These are phyloP conservation scores for Hebeloma cylindrosporum DNA, from an alignment of 768 basidiomycete species.

Conservation along the genomic window DNA sequence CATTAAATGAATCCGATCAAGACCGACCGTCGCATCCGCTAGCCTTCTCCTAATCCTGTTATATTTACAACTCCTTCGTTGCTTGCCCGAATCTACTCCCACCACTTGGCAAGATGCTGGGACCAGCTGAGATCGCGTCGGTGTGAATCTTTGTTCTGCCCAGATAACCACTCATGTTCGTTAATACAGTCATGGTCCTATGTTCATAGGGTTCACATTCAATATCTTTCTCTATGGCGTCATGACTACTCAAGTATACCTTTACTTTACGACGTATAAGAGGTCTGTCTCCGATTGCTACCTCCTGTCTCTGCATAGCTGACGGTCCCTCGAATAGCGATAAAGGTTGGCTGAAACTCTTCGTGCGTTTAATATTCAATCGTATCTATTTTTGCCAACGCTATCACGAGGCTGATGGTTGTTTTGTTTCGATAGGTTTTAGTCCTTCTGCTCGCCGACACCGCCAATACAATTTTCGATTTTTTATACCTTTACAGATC, in stretches of 20 bases:
- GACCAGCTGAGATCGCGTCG: conserved; percentile 37
- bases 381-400: too few relatives aligned
- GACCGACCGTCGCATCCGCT: background rate
- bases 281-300: conserved; percentile 26
- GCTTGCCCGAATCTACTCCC: background rate
- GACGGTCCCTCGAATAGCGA: conserved; percentile 37
- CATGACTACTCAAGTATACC: conserved; percentile 47
- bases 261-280: conserved; percentile 43
- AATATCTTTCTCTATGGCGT: conserved; percentile 50
- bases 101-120: conserved; percentile 13
- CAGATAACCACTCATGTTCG: conserved; percentile 1
- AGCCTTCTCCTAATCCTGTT: background rate
- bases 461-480: conserved; percentile 45
- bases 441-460: conserved; percentile 48
- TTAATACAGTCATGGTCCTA: conserved; percentile 43
- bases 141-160: conserved; percentile 9
- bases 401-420: too few relatives aligned
- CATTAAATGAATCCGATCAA: too few relatives aligned
- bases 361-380: conserved; percentile 32
- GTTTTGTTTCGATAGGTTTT: conserved; percentile 30
- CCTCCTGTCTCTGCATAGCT: background rate
- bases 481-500: conserved; percentile 46
- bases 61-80: background rate
- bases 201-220: conserved; percentile 48
- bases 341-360: conserved; percentile 42